Conservation (phyloP, 371 early-diverging fungal species). For the Sporodiniella umbellata region DNA sequence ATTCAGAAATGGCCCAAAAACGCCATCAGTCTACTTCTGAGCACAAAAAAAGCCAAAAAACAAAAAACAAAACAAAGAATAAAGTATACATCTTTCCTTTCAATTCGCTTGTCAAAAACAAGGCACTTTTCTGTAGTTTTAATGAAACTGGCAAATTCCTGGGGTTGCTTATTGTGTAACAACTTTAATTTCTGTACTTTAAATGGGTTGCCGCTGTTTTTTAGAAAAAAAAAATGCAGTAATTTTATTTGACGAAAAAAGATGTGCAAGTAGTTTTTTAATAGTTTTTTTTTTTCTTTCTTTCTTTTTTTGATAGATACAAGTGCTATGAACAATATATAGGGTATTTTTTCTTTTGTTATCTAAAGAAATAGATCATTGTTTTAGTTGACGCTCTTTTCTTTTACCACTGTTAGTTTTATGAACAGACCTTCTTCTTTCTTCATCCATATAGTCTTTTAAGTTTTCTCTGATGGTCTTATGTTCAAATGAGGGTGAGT, state of each 20-base stretch:
- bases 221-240: too few species aligned
- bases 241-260: neutral
- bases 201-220: too few species aligned
- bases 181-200: too few species aligned
- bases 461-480: slow-evolving; percentile 3
- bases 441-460: slow-evolving; percentile 8
- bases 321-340: neutral
- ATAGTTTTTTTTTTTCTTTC: neutral
- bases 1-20: too few species aligned
- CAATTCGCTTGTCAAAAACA: too few species aligned
- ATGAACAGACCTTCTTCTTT: slow-evolving; percentile 21
- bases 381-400: slow-evolving; percentile 21
- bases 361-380: neutral
- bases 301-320: neutral
- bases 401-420: slow-evolving; percentile 41
- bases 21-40: too few species aligned
- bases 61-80: too few species aligned
- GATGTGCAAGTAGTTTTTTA: neutral
- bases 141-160: too few species aligned
- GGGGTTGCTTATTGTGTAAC: too few species aligned
- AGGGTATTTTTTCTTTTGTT: neutral
- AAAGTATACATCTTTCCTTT: too few species aligned
- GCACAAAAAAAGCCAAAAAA: too few species aligned
- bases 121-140: too few species aligned
- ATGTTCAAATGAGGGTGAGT: slow-evolving; percentile 13